phyloP scores from a whole-genome alignment of 2,329 filamentous ascomycete species.

The Sclerotinia sclerotiorum region DNA sequence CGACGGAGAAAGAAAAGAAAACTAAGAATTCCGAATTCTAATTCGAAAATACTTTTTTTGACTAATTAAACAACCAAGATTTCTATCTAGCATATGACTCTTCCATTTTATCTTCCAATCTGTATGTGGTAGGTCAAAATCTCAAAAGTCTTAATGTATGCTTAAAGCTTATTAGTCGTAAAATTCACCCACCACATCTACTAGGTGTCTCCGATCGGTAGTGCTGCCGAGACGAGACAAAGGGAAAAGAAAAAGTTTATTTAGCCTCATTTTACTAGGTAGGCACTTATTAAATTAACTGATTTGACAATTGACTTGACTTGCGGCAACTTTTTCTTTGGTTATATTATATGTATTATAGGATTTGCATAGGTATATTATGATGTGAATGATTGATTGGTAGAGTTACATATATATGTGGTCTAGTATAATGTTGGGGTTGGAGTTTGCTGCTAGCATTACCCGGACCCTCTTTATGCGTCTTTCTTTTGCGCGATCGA shows the following conservation, averaged over 20 bases:
- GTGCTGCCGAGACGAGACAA: conserved; percentile 6
- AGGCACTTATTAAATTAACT: no score
- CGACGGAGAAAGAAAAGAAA: background rate
- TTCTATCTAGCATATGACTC: conserved; percentile 7
- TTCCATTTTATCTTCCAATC: background rate
- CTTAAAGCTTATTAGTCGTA: background rate
- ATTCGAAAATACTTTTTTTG: background rate
- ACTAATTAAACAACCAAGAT: background rate
- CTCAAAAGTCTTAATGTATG: background rate
- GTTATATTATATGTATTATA: no score
- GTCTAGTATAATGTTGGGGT: no score
- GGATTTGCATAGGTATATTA: no score
- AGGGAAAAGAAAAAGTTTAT: background rate
- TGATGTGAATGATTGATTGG: background rate
- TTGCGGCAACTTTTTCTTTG: no score
- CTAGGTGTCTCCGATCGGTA: background rate
- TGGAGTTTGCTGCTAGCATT: no score
- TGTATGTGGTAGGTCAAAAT: background rate
- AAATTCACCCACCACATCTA: background rate
- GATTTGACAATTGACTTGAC: no score
- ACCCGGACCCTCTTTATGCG: no score
- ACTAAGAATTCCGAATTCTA: background rate
- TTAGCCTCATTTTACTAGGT: no score
- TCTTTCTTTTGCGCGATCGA: background rate
- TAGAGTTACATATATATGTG: background rate